Conservation (phyloP, 768 basidiomycete genomes). For the Scleroderma bovista region DNA sequence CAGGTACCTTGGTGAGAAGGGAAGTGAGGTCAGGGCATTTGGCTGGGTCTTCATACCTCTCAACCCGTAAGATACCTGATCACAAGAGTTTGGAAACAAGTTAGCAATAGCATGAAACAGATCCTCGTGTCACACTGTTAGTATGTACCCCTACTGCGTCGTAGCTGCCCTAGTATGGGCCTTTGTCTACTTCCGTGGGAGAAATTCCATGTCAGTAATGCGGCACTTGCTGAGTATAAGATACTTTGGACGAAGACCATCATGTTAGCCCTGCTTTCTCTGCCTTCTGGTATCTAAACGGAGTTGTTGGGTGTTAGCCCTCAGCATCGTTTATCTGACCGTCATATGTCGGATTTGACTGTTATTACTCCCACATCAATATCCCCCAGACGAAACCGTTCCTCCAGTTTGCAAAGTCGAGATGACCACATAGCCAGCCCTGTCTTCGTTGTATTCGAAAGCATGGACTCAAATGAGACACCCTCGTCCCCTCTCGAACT, state of each 20-base stretch:
- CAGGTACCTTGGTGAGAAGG: constrained; percentile 52
- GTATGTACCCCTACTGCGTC: not conserved
- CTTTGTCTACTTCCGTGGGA: too few species aligned
- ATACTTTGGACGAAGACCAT: too few species aligned
- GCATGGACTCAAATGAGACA: constrained; percentile 17
- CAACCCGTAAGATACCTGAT: constrained; percentile 1
- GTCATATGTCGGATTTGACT: constrained; percentile 27
- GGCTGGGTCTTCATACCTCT: constrained; percentile 55
- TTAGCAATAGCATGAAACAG: too few species aligned
- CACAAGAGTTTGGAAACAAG: too few species aligned
- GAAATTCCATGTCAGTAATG: too few species aligned
- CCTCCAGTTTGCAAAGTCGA: constrained; percentile 25
- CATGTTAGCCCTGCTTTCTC: too few species aligned
- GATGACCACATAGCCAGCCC: constrained; percentile 18
- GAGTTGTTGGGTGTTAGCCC: too few species aligned
- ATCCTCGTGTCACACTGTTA: not conserved
- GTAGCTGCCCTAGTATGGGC: not conserved
- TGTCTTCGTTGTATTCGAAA: constrained; percentile 29
- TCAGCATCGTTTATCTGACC: not conserved
- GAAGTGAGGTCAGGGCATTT: constrained; percentile 51
- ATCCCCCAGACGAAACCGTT: constrained; percentile 14
- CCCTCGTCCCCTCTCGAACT: constrained; percentile 24
- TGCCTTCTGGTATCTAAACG: too few species aligned
- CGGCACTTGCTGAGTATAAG: too few species aligned
- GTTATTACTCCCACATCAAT: constrained; percentile 28